Conservation (phyloP, 345 rosid species). For the Limnanthes douglasii region DNA sequence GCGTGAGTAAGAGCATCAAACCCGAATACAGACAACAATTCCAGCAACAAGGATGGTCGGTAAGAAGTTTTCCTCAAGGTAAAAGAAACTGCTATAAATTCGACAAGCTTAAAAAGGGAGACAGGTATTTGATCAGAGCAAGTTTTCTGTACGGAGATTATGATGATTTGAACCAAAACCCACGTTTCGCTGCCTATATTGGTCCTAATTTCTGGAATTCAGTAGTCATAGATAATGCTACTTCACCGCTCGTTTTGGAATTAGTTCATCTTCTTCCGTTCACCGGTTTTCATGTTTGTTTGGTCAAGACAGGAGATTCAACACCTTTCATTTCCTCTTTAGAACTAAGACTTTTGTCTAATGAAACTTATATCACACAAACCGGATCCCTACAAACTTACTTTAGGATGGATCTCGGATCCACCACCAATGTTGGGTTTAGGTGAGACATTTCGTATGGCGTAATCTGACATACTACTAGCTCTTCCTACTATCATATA, state of each 20-base stretch:
- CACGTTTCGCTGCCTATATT: conserved; percentile 23
- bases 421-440: conserved; percentile 7
- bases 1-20: conserved; percentile 7
- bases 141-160: conserved; percentile 32
- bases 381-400: conserved; percentile 13
- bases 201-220: conserved; percentile 32
- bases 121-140: conserved; percentile 22
- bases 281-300: conserved; percentile 25
- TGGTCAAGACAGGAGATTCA: conserved; percentile 27
- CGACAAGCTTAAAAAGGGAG: conserved; percentile 15
- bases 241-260: conserved; percentile 2
- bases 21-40: background rate
- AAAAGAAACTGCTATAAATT: conserved; percentile 25
- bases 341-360: conserved; percentile 26
- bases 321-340: conserved; percentile 36
- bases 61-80: conserved; percentile 29
- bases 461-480: too few species aligned
- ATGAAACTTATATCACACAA: conserved; percentile 9
- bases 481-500: too few species aligned
- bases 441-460: too few species aligned
- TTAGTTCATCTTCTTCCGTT: conserved; percentile 19
- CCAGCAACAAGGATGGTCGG: background rate
- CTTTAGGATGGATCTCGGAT: conserved; percentile 15
- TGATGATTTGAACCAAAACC: conserved; percentile 13
- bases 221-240: conserved; percentile 14